Conservation (phyloP, 306 rosid genomes). For the Crotalaria pallida region DNA sequence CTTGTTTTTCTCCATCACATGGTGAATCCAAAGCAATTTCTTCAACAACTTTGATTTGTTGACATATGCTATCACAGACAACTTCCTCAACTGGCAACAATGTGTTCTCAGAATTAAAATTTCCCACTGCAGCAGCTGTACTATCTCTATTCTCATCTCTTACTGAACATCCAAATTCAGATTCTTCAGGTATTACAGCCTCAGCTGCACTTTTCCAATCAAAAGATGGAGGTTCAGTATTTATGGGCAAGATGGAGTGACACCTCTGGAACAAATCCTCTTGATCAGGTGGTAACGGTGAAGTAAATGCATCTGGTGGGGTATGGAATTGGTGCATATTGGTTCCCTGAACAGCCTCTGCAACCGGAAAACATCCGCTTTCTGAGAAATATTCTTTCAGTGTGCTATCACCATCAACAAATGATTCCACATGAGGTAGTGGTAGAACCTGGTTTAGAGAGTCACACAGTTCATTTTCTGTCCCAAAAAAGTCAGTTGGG, state of each 20-base stretch:
- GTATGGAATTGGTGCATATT: not conserved
- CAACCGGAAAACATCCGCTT: not conserved
- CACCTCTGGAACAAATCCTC: slow-evolving; percentile 7
- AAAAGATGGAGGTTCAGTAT: not conserved
- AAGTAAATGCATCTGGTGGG: slow-evolving; percentile 2
- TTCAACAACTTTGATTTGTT: slow-evolving; percentile 7
- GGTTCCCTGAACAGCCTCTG: slow-evolving; percentile 1
- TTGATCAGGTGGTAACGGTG: not conserved
- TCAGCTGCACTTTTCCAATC: not conserved
- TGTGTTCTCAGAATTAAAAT: not conserved
- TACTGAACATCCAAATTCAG: not conserved
- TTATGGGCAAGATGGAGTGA: not conserved
- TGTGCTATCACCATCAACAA: not conserved
- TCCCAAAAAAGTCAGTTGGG: slow-evolving; percentile 12
- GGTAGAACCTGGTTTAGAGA: not conserved
- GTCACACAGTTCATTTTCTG: slow-evolving; percentile 9
- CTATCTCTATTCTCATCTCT: slow-evolving; percentile 1
- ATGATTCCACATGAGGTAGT: slow-evolving; percentile 11
- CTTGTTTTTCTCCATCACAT: slow-evolving; percentile 9
- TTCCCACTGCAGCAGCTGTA: not conserved
- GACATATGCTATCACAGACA: not conserved
- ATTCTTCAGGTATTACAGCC: not conserved
- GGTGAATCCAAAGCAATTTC: slow-evolving; percentile 1
- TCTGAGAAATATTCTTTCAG: slow-evolving; percentile 13
- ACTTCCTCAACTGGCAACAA: slow-evolving; percentile 1